Base-by-base conservation (phyloP, 192 early-diverging fungal genomes). In the Podila clonocystis region DNA sequence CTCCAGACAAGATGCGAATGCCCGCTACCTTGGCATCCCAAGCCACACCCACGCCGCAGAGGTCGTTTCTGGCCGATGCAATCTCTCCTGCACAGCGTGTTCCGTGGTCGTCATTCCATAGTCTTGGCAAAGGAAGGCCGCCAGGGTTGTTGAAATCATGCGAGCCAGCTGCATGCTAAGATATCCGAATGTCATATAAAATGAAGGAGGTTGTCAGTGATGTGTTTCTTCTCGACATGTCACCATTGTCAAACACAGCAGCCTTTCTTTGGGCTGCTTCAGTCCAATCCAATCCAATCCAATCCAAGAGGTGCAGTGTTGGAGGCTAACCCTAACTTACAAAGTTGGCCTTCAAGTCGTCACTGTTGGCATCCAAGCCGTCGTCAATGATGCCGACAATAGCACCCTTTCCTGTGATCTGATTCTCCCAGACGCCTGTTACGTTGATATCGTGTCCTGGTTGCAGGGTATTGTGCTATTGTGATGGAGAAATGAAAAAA, bases 31-130 rank as follows among this genome's bases (percentile, higher is more conserved):
- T 89, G 15, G 97, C 92, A 63, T 93, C 86, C 63, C 91, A 98
- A 0, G 98, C 98, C 5, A 98, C 90, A 20, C 98, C 98, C 1
- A 98, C 91, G 28, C 97, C 97, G 75, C 98, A 98, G 7, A 97
- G 90, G 70, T 94, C 83, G 83, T 99, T 99, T 64, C 87, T 88
- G n/a, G 85, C 85, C 2, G 98, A 96, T 0, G 97, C 98, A 17
- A 99, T 96, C 87, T 98, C 95, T 19, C 98, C 98, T 8, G 98
- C 98, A 82, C 97, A 99, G 48, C 98, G 86, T 12, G 98, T 99
- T 50, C 98, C 98, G 78, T 99, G 98, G 57, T 89, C 88, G 76
- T 99, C 98, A 38, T 96, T 93, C 19, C 41, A 34, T 0, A 94
- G 63, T 58, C 82, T 86, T 28, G 97, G 98, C 57, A 84, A 91